phyloP scores from a whole-genome alignment of 192 early-diverging fungal genomes.

The Helicostylum pulchrum region DNA sequence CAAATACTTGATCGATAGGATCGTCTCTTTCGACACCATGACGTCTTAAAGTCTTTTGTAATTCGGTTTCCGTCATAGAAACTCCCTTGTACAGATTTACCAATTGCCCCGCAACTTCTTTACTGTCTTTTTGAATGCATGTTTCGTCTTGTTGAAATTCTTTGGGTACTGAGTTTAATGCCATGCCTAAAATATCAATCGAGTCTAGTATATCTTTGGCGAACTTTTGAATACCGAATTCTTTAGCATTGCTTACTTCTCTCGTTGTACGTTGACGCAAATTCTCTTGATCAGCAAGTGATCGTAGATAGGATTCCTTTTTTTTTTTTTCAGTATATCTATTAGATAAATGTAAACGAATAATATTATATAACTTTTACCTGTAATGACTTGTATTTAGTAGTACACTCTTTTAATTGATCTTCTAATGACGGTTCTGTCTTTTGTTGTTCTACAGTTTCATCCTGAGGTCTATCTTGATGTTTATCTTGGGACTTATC shows the following conservation, averaged over 20 bases:
- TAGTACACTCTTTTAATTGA: not conserved
- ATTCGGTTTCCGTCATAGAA: constrained; percentile 78
- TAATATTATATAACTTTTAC: too few species aligned
- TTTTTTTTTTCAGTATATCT: not conserved
- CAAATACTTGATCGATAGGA: constrained; percentile 82
- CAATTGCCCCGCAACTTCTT: constrained; percentile 51
- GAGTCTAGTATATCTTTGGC: constrained; percentile 93
- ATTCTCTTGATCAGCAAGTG: constrained; percentile 96
- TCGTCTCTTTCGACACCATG: constrained; percentile 81
- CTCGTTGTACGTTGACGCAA: constrained; percentile 80
- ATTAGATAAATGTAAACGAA: too few species aligned
- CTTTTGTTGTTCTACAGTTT: constrained; percentile 12
- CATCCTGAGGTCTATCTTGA: constrained; percentile 20
- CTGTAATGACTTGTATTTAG: too few species aligned
- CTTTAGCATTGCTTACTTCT: constrained; percentile 76
- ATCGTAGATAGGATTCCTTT: constrained; percentile 85
- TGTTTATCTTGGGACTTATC: constrained; percentile 19
- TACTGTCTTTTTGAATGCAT: constrained; percentile 20
- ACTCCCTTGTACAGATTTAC: constrained; percentile 85
- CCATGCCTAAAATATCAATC: constrained; percentile 86
- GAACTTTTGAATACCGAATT: constrained; percentile 95
- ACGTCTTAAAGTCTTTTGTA: constrained; percentile 82
- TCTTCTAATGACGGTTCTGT: not conserved
- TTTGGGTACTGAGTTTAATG: constrained; percentile 83
- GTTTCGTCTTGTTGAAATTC: constrained; percentile 40